Conservation (phyloP, 495 filamentous ascomycete genomes). For the Xylaria scruposa region DNA sequence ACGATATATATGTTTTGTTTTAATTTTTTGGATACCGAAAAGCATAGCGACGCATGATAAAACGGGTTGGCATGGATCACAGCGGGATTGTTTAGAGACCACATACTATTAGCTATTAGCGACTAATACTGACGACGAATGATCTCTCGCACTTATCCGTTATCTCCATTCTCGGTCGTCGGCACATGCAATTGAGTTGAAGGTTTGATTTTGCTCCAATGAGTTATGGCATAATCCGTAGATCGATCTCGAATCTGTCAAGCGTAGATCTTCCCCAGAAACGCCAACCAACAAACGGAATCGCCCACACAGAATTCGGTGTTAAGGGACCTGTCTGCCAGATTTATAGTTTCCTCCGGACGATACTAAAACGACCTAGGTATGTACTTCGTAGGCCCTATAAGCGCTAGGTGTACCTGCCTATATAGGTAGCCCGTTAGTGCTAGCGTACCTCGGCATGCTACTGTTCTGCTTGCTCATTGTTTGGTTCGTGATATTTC, state of each 20-base stretch:
- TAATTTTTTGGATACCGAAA: background rate
- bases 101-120: background rate
- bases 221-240: background rate
- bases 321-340: background rate
- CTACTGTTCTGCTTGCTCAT: background rate
- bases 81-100: background rate
- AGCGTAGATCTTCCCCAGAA: too few species aligned
- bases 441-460: background rate
- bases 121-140: background rate
- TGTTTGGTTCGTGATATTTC: background rate
- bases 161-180: background rate
- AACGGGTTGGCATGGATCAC: slow-evolving; percentile 13
- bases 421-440: background rate
- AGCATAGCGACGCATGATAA: slow-evolving; percentile 27
- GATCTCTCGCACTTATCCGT: background rate
- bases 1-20: background rate
- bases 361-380: too few species aligned
- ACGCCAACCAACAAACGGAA: background rate
- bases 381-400: background rate
- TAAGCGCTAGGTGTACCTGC: background rate
- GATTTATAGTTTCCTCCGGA: background rate
- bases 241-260: background rate
- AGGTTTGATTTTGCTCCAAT: background rate
- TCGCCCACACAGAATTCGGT: too few species aligned
- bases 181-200: background rate